phyloP scores from a whole-genome alignment of 2,329 filamentous ascomycete species.

The Pseudogymnoascus sp. region DNA sequence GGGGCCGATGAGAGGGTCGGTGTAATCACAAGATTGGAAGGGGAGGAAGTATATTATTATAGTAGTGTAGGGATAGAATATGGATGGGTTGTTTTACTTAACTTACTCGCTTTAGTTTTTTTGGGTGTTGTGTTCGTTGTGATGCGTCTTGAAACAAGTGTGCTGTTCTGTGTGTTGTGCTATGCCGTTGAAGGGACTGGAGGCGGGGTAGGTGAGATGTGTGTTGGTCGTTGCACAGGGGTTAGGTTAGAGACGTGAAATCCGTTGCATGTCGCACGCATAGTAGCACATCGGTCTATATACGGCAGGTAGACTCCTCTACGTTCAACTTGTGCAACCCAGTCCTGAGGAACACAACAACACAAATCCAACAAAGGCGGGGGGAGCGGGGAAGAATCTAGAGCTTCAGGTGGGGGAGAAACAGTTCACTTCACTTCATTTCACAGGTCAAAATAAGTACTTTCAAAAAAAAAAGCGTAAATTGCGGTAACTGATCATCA shows the following conservation, averaged over 20 bases:
- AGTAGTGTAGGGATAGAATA: not conserved
- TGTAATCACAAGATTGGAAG: not conserved
- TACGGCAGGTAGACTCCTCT: not conserved
- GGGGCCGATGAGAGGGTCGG: not conserved
- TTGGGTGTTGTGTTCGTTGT: not conserved
- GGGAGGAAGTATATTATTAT: not conserved
- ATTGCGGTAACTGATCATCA: not conserved
- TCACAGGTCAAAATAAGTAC: not conserved
- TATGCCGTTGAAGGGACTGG: not conserved
- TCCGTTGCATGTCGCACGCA: not conserved
- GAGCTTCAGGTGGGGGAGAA: not conserved
- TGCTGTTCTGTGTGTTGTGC: not conserved
- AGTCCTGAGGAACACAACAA: not conserved
- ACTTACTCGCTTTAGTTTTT: not conserved
- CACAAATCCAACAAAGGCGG: not conserved
- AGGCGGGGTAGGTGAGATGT: not conserved
- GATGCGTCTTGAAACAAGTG: not conserved
- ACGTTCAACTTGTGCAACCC: not conserved
- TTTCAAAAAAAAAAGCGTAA: not conserved
- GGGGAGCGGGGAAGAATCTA: not conserved
- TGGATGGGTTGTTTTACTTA: not conserved
- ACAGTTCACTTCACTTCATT: not conserved
- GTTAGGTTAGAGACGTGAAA: not conserved
- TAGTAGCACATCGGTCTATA: not conserved
- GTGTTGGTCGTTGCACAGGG: not conserved